Conservation (phyloP, 2,329 filamentous ascomycete genomes). For the Beauveria australis region DNA sequence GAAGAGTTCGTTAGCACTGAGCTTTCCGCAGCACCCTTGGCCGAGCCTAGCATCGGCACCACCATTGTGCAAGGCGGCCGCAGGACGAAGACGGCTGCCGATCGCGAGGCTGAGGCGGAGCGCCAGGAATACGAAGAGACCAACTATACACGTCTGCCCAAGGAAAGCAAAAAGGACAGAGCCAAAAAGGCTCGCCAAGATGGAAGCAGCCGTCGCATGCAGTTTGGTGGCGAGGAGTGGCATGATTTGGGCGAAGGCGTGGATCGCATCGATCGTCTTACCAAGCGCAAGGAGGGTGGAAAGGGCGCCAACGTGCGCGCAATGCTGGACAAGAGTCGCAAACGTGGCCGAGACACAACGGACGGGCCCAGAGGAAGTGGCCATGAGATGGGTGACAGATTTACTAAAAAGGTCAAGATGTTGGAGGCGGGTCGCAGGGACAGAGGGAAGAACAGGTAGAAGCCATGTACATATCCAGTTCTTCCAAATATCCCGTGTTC, state of each 20-base stretch:
- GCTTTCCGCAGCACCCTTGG: conserved; percentile 70
- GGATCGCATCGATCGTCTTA: conserved; percentile 78
- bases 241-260: conserved; percentile 74
- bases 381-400: conserved; percentile 63
- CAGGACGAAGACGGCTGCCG: conserved; percentile 65
- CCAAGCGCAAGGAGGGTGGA: conserved; percentile 55
- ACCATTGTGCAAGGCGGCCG: conserved; percentile 76
- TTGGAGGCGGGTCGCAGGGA: conserved; percentile 38
- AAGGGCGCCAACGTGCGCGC: conserved; percentile 47
- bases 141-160: conserved; percentile 83
- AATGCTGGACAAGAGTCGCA: conserved; percentile 75
- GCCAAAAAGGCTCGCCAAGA: conserved; percentile 53
- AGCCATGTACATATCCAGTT: not conserved
- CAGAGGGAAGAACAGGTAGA: conserved; percentile 33
- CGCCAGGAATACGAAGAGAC: conserved; percentile 80
- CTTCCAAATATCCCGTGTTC: not conserved
- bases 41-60: conserved; percentile 84
- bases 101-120: conserved; percentile 72
- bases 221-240: conserved; percentile 88
- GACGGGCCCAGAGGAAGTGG: conserved; percentile 65
- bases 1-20: conserved; percentile 89
- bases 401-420: conserved; percentile 60
- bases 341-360: conserved; percentile 59
- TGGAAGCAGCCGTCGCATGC: conserved; percentile 50
- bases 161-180: conserved; percentile 78